Conservation (phyloP, 129 eudicot species). For the Scalesia atractyloides region DNA sequence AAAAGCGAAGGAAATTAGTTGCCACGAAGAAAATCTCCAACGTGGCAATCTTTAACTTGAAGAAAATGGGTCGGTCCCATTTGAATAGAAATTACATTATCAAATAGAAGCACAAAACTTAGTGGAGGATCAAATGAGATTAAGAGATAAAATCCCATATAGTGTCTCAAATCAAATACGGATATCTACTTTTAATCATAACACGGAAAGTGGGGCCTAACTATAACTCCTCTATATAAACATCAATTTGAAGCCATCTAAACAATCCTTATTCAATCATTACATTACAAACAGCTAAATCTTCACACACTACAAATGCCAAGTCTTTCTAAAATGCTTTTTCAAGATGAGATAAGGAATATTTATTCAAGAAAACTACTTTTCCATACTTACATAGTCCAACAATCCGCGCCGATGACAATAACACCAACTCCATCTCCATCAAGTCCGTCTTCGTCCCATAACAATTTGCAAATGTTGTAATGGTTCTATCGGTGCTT, state of each 20-base stretch:
- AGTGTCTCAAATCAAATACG: not conserved
- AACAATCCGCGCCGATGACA: not conserved
- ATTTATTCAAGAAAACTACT: not conserved
- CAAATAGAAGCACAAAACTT: no score
- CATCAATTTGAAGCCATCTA: not conserved
- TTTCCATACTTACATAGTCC: not conserved
- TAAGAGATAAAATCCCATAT: not conserved
- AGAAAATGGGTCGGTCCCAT: no score
- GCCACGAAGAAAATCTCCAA: no score
- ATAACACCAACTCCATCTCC: not conserved
- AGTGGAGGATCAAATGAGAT: not conserved
- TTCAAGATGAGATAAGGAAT: conserved; percentile 1
- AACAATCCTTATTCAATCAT: not conserved
- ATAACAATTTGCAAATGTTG: conserved; percentile 21
- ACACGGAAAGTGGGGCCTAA: not conserved
- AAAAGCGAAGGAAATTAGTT: no score
- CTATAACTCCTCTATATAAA: not conserved
- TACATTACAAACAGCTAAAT: not conserved
- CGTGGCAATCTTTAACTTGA: no score
- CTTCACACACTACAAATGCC: not conserved
- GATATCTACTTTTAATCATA: not conserved
- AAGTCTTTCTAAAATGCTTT: not conserved
- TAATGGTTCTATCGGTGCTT: conserved; percentile 77
- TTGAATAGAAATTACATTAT: no score
- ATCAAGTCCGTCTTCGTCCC: not conserved